These are phyloP conservation scores for Hyaloscypha finlandica DNA, from an alignment of 495 filamentous ascomycete species.

Conservation along the genomic window DNA sequence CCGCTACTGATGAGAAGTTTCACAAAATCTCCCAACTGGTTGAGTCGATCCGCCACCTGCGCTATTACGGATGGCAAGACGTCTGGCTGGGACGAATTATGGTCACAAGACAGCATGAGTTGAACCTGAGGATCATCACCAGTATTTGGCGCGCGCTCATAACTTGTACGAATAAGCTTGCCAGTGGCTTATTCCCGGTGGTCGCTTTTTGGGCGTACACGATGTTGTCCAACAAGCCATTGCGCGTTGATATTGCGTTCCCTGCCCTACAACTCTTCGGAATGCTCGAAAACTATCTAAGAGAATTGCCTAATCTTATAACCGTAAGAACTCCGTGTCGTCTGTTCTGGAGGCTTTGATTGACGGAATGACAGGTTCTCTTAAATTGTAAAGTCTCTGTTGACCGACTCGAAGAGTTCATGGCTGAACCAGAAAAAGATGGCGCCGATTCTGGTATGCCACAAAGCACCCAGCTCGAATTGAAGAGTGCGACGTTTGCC, in stretches of 20 bases:
- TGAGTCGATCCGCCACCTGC: conserved; percentile 79
- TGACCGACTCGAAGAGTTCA: conserved; percentile 78
- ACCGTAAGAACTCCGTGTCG: conserved; percentile 41
- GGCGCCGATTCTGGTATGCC: conserved; percentile 38
- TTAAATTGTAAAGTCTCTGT: conserved; percentile 76
- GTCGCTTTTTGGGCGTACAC: conserved; percentile 80
- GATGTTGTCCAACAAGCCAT: conserved; percentile 57
- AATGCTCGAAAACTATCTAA: conserved; percentile 68
- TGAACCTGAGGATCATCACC: conserved; percentile 65
- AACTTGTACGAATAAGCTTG: conserved; percentile 60
- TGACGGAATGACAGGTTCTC: conserved; percentile 35
- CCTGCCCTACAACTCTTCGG: conserved; percentile 77
- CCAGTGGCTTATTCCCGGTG: conserved; percentile 72
- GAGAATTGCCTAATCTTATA: conserved; percentile 70
- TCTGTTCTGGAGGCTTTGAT: background rate
- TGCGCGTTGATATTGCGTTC: conserved; percentile 78
- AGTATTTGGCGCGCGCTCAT: conserved; percentile 62
- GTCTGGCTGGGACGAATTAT: conserved; percentile 76
- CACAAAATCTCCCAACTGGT: conserved; percentile 79
- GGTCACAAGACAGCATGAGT: conserved; percentile 65
- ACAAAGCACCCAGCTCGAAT: conserved; percentile 44
- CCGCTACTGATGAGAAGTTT: conserved; percentile 69
- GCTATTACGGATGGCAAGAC: conserved; percentile 87
- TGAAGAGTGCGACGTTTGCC: conserved; percentile 68
- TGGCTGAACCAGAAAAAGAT: conserved; percentile 78